Evolutionary conservation across 306 rosid species (phyloP), one percentile per base, ranked within the genome.

Genomic region (Corylus heterophylla): DNA sequence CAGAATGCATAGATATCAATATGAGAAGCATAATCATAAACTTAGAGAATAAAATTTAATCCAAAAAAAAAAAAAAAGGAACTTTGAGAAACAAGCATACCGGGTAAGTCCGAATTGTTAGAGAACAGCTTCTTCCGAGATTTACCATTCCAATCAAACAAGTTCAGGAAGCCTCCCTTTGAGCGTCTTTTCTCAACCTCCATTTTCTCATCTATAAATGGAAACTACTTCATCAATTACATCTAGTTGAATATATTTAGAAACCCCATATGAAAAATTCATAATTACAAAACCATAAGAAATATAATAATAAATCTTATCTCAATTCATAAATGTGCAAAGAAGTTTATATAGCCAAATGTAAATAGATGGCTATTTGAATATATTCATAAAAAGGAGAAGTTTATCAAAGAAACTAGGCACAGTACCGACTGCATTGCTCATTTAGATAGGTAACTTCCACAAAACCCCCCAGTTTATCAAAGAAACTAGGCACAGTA

Each of bases 91-190:
- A 44, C 27, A 64, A 31, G n/a, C 27, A 56, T 84, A 94, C 97
- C 95, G 62, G 88, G 81, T 77, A 88, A 79, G 44, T 73, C 88
- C 8, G 87, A 80, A 68, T 51, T 79, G 66, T 83, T 85, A 37
- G 79, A 62, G 76, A 84, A 74, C 27, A 91, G 86, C 86, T 91
- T 92, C 90, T 91, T 94, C 63, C 92, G 84, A 85, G 98, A 92
- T 91, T 92, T 94, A 11, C 90, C 90, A 83, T 92, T 92, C 98
- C 98, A 92, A 82, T 94, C 97, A 85, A 92, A 92, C 83, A 94
- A 84, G 86, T 87, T 89, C 75, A 94, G 87, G 83, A 94, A 91
- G 69, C 98, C 90, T 80, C 97, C 98, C 76, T 86, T 94, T 5
- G 95, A 89, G 79, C 97, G 93, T 70, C 75, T 89, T 75, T 94